Percentiles rank a stretch among this genome's conserved stretches.
These are phyloP conservation scores for Tuber aestivum DNA, from an alignment of 495 filamentous ascomycete species.

Conservation along the genomic window DNA sequence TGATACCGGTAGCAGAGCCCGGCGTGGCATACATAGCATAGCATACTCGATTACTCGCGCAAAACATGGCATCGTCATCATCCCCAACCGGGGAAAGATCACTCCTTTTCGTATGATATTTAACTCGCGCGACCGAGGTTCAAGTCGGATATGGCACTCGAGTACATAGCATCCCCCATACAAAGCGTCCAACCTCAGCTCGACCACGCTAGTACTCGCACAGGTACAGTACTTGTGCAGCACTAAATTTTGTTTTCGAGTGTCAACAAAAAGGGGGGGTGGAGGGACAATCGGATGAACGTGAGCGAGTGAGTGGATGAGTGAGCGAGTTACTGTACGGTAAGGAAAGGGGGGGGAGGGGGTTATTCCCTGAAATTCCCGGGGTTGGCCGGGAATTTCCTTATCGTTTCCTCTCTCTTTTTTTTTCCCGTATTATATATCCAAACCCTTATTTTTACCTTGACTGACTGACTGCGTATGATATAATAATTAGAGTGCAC, in stretches of 20 bases:
- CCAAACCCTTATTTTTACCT: no score
- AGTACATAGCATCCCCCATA: no score
- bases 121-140: neutral
- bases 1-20: neutral
- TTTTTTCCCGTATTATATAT: neutral
- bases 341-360: neutral
- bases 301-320: conserved; percentile 1
- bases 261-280: neutral
- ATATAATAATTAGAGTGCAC: neutral
- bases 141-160: no score
- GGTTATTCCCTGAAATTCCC: neutral
- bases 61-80: neutral
- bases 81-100: neutral
- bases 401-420: neutral
- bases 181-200: neutral
- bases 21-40: neutral
- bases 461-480: no score
- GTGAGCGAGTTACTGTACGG: neutral
- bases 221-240: neutral
- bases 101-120: neutral
- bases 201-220: neutral
- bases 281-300: neutral
- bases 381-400: conserved; percentile 1
- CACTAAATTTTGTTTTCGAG: neutral
- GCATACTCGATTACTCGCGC: neutral